Evolutionary conservation across 139 green algal genomes (phyloP).

Genomic region (Tetraselmis chui): DNA sequence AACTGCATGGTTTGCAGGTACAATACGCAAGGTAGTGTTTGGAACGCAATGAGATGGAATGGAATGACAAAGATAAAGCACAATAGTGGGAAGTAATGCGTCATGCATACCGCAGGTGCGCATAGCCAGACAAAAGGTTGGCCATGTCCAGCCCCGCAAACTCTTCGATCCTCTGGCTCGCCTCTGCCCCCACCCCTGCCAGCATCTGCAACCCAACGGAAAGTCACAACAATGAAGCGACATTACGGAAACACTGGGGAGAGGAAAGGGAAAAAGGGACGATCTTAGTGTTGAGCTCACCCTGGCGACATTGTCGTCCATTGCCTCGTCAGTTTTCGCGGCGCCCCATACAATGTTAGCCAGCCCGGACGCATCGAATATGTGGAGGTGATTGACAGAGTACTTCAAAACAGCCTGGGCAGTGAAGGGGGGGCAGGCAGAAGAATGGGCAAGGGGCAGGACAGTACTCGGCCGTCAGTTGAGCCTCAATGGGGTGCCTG

Average conservation of each 20-base stretch:
- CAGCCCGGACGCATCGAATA: neutral
- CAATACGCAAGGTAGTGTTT: too few species aligned
- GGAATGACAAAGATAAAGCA: too few species aligned
- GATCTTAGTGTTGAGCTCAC: neutral
- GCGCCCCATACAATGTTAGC: neutral
- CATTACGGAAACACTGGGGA: too few species aligned
- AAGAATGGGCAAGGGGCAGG: too few species aligned
- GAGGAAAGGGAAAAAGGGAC: too few species aligned
- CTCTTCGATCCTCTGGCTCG: neutral
- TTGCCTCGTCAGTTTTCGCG: neutral
- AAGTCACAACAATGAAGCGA: too few species aligned
- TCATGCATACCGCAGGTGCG: neutral
- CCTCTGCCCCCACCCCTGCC: neutral
- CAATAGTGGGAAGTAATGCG: too few species aligned
- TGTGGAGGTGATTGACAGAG: neutral
- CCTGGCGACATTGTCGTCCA: neutral
- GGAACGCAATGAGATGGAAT: too few species aligned
- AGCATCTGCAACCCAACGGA: neutral
- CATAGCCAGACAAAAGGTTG: neutral
- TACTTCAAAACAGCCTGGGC: neutral
- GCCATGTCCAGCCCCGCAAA: neutral
- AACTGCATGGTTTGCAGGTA: too few species aligned
- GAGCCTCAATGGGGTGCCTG: too few species aligned
- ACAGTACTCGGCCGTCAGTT: too few species aligned
- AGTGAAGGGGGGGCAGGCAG: too few species aligned